These are phyloP conservation scores for Leptodontidium sp. DNA, from an alignment of 2,329 filamentous ascomycete species.

Conservation along the genomic window DNA sequence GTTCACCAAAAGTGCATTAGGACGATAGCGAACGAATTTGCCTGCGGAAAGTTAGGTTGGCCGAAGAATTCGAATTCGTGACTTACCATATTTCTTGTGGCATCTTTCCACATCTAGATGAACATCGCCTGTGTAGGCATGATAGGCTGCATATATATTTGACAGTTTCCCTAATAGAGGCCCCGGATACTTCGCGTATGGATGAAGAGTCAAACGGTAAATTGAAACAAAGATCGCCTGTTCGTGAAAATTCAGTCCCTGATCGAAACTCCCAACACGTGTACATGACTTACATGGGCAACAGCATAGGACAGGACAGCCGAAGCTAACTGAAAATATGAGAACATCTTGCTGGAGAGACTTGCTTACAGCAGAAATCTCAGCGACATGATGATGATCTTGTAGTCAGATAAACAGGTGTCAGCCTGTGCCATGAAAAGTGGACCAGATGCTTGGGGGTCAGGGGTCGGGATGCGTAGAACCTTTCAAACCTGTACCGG, in stretches of 20 bases:
- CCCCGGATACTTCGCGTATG: constrained; percentile 46
- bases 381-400: neutral
- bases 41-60: constrained; percentile 49
- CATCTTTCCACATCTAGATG: constrained; percentile 47
- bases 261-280: neutral
- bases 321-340: neutral
- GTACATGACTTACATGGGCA: constrained; percentile 13
- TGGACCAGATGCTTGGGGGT: neutral
- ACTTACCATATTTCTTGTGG: constrained; percentile 48
- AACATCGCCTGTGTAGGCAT: constrained; percentile 48
- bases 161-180: constrained; percentile 45
- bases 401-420: neutral
- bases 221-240: constrained; percentile 52
- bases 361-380: neutral
- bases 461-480: neutral
- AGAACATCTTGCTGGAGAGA: neutral
- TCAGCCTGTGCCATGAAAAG: constrained; percentile 12
- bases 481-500: neutral
- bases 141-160: constrained; percentile 41
- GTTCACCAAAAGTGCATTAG: constrained; percentile 33
- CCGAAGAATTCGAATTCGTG: no score
- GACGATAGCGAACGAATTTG: constrained; percentile 42
- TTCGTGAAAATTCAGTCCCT: neutral
- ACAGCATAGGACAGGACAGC: constrained; percentile 3
- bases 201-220: constrained; percentile 42